These are phyloP conservation scores for Parietichytrium sp. DNA, from an alignment of 108 stramenopile species.

Conservation along the genomic window DNA sequence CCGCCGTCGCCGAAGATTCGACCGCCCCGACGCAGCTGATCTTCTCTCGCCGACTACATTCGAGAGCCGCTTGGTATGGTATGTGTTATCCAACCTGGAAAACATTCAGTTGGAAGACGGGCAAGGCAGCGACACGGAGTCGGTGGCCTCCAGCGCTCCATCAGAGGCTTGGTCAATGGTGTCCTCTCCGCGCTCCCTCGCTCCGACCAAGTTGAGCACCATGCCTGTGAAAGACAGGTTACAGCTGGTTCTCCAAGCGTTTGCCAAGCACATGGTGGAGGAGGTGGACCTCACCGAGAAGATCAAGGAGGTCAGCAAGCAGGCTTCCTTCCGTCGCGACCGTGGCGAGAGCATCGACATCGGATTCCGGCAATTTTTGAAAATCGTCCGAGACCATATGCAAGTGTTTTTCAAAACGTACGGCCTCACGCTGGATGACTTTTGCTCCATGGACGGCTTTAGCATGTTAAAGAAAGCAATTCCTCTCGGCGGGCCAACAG, in stretches of 20 bases:
- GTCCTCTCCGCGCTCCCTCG: too few relatives aligned
- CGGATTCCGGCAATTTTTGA: neutral
- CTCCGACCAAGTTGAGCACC: too few relatives aligned
- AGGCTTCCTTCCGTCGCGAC: slow-evolving; percentile 12
- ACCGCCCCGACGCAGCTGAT: neutral
- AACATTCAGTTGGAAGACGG: too few relatives aligned
- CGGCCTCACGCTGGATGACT: neutral
- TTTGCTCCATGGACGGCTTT: too few relatives aligned
- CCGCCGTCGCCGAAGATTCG: slow-evolving; percentile 35
- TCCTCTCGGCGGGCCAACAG: too few relatives aligned
- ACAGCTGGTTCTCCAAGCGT: neutral
- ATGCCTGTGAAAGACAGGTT: too few relatives aligned
- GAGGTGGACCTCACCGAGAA: slow-evolving; percentile 7
- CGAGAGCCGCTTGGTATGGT: too few relatives aligned
- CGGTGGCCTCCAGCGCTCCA: too few relatives aligned
- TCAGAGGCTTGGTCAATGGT: too few relatives aligned
- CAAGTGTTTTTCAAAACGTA: neutral
- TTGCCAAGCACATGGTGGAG: neutral
- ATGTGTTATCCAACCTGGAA: too few relatives aligned
- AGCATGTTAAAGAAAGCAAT: too few relatives aligned
- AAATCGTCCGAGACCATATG: neutral
- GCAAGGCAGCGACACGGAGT: too few relatives aligned
- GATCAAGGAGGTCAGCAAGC: neutral
- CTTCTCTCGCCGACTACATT: neutral
- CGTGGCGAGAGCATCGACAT: slow-evolving; percentile 32